These are phyloP conservation scores for Pseudogymnoascus sp. DNA, from an alignment of 2,329 filamentous ascomycete species.

Conservation along the genomic window DNA sequence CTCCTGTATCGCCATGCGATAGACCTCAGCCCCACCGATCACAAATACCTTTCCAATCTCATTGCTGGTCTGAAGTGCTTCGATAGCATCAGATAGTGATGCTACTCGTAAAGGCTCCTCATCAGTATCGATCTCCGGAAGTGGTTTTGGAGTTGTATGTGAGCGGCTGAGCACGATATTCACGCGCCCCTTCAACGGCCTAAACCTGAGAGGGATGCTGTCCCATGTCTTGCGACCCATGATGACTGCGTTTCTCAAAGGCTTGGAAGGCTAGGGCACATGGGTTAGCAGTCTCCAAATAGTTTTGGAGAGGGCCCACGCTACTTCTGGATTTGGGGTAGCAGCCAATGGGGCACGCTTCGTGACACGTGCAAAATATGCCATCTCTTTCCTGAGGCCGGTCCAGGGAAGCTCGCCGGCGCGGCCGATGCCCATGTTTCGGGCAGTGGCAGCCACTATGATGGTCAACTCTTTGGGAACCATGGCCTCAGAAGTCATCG, in stretches of 20 bases:
- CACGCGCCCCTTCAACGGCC: constrained; percentile 70
- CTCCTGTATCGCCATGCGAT: constrained; percentile 59
- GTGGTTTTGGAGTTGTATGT: constrained; percentile 21
- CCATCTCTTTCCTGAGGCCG: constrained; percentile 83
- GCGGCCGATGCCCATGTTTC: constrained; percentile 77
- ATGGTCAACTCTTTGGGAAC: constrained; percentile 61
- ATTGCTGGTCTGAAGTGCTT: constrained; percentile 20
- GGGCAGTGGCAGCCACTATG: constrained; percentile 84
- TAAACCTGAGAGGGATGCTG: constrained; percentile 69
- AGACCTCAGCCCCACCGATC: constrained; percentile 86
- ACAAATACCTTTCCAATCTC: constrained; percentile 54
- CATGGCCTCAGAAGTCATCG: constrained; percentile 12
- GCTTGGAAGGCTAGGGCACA: background rate
- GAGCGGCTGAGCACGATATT: constrained; percentile 74
- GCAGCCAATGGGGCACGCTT: constrained; percentile 49
- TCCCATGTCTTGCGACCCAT: constrained; percentile 99
- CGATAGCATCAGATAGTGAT: constrained; percentile 53
- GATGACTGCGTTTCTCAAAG: constrained; percentile 66
- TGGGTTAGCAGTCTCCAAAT: constrained; percentile 6
- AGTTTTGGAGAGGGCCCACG: constrained; percentile 8
- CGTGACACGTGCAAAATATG: constrained; percentile 87
- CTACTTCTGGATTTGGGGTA: background rate
- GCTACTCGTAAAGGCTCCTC: constrained; percentile 48
- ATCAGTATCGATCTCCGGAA: constrained; percentile 15
- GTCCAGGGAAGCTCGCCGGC: constrained; percentile 81